Base-by-base conservation (phyloP, 768 basidiomycete genomes). In the Ramaria rubella region DNA sequence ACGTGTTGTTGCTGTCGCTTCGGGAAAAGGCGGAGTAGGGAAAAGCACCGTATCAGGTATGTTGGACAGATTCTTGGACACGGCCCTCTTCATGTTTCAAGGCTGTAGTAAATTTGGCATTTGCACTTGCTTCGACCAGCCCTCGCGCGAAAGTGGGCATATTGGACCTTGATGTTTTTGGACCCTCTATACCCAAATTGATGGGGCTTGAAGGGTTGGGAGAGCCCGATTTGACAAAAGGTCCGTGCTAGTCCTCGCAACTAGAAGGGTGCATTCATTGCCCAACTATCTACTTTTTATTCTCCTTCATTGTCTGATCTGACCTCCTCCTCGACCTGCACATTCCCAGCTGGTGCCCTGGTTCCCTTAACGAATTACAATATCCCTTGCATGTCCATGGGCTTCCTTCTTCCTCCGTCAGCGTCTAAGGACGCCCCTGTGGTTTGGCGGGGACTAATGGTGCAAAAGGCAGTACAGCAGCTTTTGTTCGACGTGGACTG, bases 361-460 rank as follows among this genome's bases (percentile, higher is more conserved):
- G 65, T 88, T 11, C 95, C 94, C 0, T 71, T 97, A 15, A 77
- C 76, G 19, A 96, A 96, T 65, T 93, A 98, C 68, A 89, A 91
- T 14, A 64, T 97, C 2, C 86, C 89, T 15, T 90, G 88, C 63
- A 97, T 97, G 95, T 96, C 94, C 1, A 96, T 99, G 83, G 95
- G 94, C 2, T 99, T 93, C 68, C 80, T 99, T 12, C 78, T 98
- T 14, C 86, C 89, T 1, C 61, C 73, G 30, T 75, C 78, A 6
- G 72, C 73, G 27, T 73, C 73, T 42, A 67, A 71, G 49, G 91
- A 94, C 65, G 82, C 84, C 0, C 85, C 94, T 0, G 78, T 97
- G 30, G 90, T 95, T 29, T 99, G 95, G 95, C 80, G 95, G 24
- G 95, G 95, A 2, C 79, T 96, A 21, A 98, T 97, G 95, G 95